These are phyloP conservation scores for Sporothrix globosa DNA, from an alignment of 2,329 filamentous ascomycete species.

Conservation along the genomic window DNA sequence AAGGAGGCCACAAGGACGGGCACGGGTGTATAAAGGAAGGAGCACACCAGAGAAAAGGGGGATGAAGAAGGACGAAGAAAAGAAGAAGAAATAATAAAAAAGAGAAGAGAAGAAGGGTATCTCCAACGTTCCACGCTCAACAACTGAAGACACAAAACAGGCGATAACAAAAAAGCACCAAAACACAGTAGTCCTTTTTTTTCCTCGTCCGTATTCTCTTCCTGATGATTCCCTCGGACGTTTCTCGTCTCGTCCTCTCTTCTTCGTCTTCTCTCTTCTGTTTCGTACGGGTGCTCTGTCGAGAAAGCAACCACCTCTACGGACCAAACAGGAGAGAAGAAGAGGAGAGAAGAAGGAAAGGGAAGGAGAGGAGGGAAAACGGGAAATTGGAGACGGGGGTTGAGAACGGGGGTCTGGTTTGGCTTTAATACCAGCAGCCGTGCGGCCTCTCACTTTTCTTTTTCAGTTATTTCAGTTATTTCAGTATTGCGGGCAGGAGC, in stretches of 20 bases:
- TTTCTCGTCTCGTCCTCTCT: conserved; percentile 20
- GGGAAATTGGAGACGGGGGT: conserved; percentile 30
- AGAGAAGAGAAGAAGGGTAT: neutral
- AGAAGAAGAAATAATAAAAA: conserved; percentile 2
- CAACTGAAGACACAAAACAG: neutral
- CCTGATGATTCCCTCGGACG: conserved; percentile 18
- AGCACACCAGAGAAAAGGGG: neutral
- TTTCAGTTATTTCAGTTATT: neutral
- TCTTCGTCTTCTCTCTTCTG: conserved; percentile 27
- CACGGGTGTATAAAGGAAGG: conserved; percentile 13
- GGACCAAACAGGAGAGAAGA: conserved; percentile 9
- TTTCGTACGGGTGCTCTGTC: conserved; percentile 27
- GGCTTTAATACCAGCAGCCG: conserved; percentile 34
- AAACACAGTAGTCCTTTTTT: neutral
- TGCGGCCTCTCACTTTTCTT: neutral
- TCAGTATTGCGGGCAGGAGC: neutral
- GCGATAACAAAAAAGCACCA: conserved; percentile 18
- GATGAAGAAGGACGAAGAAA: neutral
- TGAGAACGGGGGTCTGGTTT: conserved; percentile 30
- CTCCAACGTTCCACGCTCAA: neutral
- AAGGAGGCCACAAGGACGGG: neutral
- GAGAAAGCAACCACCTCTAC: conserved; percentile 33
- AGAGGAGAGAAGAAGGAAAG: neutral
- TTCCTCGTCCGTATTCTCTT: conserved; percentile 1
- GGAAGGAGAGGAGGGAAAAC: conserved; percentile 23